Percentiles rank a stretch among this genome's conserved stretches.
Evolutionary conservation across 139 green algal genomes (phyloP).

Genomic region (Zygnema cylindricum): DNA sequence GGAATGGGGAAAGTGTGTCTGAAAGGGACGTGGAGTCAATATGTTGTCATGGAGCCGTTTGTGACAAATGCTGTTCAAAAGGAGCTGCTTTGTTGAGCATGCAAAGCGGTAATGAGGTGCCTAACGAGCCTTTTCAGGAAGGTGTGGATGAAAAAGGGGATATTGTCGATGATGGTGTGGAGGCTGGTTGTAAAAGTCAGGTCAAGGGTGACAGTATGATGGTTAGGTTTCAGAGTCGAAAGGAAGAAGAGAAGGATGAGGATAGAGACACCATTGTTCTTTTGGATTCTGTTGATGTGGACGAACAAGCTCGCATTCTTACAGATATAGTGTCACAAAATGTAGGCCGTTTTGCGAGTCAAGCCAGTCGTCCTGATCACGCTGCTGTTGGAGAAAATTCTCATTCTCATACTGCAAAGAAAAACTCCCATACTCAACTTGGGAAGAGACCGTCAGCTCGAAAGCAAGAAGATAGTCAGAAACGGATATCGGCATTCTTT

Average conservation of each 20-base stretch:
- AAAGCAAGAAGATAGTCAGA: not conserved
- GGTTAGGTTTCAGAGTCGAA: not conserved
- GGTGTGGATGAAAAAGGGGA: too few species aligned
- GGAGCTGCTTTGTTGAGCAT: too few species aligned
- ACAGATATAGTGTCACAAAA: not conserved
- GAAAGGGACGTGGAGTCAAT: not conserved
- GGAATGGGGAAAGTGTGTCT: not conserved
- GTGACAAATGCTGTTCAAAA: too few species aligned
- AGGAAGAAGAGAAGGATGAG: not conserved
- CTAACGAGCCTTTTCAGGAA: too few species aligned
- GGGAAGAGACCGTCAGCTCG: not conserved
- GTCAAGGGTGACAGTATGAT: too few species aligned
- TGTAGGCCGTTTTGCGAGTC: not conserved
- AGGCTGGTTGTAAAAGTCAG: too few species aligned
- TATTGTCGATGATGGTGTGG: too few species aligned
- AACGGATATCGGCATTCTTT: not conserved
- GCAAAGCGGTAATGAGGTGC: too few species aligned
- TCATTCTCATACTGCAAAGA: too few species aligned
- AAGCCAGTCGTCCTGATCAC: too few species aligned
- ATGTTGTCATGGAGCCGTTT: not conserved
- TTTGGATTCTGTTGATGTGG: not conserved
- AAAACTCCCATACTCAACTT: too few species aligned
- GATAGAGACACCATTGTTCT: not conserved
- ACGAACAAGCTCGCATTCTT: not conserved
- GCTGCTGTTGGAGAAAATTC: too few species aligned